phyloP scores from a whole-genome alignment of 257 asterid species.

The Prunella vulgaris region DNA sequence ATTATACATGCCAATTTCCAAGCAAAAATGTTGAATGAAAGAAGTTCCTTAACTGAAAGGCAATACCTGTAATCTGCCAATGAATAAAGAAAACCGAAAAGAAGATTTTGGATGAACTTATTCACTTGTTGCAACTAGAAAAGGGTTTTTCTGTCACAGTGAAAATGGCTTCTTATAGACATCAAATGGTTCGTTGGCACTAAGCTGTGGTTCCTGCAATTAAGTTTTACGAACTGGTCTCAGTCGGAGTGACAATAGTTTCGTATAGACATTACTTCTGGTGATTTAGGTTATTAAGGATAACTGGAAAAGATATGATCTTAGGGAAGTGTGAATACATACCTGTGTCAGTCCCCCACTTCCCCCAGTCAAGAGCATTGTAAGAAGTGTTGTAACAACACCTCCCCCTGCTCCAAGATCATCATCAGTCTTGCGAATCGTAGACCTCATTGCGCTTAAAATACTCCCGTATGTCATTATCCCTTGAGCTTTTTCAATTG shows the following conservation, averaged over 20 bases:
- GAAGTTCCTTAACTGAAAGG: not conserved
- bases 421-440: conserved; percentile 45
- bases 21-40: not conserved
- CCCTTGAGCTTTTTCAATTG: conserved; percentile 71
- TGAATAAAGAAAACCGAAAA: conserved; percentile 9
- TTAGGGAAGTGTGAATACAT: not conserved
- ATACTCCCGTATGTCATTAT: conserved; percentile 72
- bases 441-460: conserved; percentile 70
- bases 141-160: conserved; percentile 25
- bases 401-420: conserved; percentile 57
- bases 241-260: not conserved
- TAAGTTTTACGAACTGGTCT: not conserved
- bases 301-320: no score
- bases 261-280: not conserved
- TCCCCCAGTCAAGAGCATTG: conserved; percentile 89
- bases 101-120: not conserved
- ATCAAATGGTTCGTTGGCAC: conserved; percentile 72
- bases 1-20: not conserved
- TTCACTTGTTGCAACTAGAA: not conserved
- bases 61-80: not conserved
- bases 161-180: conserved; percentile 75
- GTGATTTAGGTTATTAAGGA: not conserved
- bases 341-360: conserved; percentile 83
- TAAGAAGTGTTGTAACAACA: conserved; percentile 52
- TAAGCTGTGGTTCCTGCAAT: conserved; percentile 77